A percentile compares a stretch with the other conserved stretches of the same genome.
phyloP scores from a whole-genome alignment of 1,284 basidiomycete genomes.

The Phylloboletellus chloephorus region DNA sequence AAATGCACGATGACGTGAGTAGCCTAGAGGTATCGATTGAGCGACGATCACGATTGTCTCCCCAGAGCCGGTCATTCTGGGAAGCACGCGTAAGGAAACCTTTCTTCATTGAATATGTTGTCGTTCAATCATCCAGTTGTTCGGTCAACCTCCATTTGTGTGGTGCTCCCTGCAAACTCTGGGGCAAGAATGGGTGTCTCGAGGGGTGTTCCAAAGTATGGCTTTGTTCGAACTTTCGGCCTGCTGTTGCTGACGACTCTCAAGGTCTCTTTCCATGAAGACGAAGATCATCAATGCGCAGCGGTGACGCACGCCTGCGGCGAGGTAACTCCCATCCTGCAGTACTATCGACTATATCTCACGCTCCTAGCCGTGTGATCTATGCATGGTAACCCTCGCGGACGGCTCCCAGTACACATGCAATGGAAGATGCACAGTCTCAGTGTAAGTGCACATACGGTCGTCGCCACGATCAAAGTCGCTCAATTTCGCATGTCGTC shows the following conservation, averaged over 20 bases:
- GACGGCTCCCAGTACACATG: conserved; percentile 37
- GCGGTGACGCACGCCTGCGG: conserved; percentile 49
- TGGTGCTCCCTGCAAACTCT: conserved; percentile 38
- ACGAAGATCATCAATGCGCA: conserved; percentile 47
- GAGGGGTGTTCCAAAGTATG: conserved; percentile 43
- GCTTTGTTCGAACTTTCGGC: background rate
- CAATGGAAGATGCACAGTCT: conserved; percentile 37
- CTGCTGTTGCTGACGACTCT: conserved; percentile 13
- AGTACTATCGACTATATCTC: background rate
- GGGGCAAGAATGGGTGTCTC: conserved; percentile 42
- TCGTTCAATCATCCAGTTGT: conserved; percentile 35
- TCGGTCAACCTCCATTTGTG: conserved; percentile 45
- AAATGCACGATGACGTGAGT: conserved; percentile 42
- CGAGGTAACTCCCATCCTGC: conserved; percentile 33
- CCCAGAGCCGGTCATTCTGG: conserved; percentile 51
- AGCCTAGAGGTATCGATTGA: background rate
- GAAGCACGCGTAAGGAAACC: conserved; percentile 41
- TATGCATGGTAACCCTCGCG: conserved; percentile 28
- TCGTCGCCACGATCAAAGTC: background rate
- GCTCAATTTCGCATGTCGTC: background rate
- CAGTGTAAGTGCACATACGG: conserved; percentile 34
- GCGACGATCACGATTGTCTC: background rate
- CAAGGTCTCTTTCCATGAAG: conserved; percentile 40
- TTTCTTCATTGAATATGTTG: background rate
- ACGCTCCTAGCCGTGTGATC: conserved; percentile 40